phyloP scores from a whole-genome alignment of 345 rosid species.

The Eucalyptus pumila region DNA sequence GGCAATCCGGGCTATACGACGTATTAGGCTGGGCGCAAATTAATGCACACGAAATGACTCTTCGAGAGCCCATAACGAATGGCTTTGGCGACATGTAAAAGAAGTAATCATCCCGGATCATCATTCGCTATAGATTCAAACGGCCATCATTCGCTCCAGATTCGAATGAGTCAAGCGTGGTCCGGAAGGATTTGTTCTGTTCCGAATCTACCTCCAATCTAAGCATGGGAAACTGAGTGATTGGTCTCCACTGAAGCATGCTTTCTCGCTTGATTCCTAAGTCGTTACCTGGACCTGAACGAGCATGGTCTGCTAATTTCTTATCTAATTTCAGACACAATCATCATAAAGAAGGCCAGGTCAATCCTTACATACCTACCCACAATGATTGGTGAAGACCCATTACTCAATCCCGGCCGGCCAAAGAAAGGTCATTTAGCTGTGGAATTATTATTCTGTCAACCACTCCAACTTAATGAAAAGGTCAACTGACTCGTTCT shows the following conservation, averaged over 20 bases:
- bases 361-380: not conserved
- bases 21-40: not conserved
- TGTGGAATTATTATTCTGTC: not conserved
- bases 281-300: not conserved
- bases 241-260: not conserved
- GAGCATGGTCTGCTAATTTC: not conserved
- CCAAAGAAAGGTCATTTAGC: not conserved
- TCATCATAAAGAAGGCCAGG: not conserved
- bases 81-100: not conserved
- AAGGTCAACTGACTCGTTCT: not conserved
- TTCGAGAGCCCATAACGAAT: not conserved
- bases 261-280: not conserved
- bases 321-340: not conserved
- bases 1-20: not conserved
- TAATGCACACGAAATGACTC: not conserved
- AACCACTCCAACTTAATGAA: not conserved
- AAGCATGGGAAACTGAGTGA: not conserved
- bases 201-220: not conserved
- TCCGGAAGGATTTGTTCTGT: not conserved
- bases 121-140: not conserved
- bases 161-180: not conserved
- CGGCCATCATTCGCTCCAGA: not conserved
- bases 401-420: not conserved
- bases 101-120: not conserved
- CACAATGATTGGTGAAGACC: not conserved